Evolutionary conservation across 805 yeast genomes (phyloP), one percentile per base, ranked within the genome.

Genomic region (Candida maesae): DNA sequence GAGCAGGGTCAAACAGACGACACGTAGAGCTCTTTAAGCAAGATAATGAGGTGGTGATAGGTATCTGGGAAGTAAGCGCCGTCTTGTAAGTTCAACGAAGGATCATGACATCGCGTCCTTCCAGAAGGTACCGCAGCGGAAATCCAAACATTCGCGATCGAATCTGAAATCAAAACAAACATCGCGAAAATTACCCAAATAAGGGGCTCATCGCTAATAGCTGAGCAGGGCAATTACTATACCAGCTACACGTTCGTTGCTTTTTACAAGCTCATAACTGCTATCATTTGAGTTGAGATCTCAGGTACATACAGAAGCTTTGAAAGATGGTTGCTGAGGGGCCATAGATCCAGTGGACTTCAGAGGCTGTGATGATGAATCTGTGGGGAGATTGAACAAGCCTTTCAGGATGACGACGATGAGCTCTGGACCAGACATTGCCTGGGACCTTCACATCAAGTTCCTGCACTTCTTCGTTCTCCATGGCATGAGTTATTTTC

Each of bases 361-460:
- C 30, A 11, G 36, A 13, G 3, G 21, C 6, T 1, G 36, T 37
- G 9, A 55, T 34, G 20, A 36, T 24, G 36, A 56, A 53, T 9
- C 38, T 41, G 9, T 43, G 30, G 5, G 27, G 15, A 19, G 42
- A 31, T 29, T 33, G 20, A 27, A 11, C 21, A 21, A 42, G 16
- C 14, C 39, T 9, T 32, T 35, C 16, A 31, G 42, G 48, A 11
- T 35, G 36, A 30, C 61, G 49, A 43, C 55, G 43, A 25, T 48
- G 54, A 3, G 51, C 32, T 37, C 61, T 42, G 5, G 60, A 50
- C 61, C 61, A 56, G 4, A 53, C 58, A 33, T 44, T 41, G 1
- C 58, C 59, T 9, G 49, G 36, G 1, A 38, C 36, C 3, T 28
- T 35, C 5, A 44, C 25, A 2, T n/a, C 6, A 6, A 46, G 12